phyloP scores from a whole-genome alignment of 441 rosid species.

The Euphorbia schlechtendalii region DNA sequence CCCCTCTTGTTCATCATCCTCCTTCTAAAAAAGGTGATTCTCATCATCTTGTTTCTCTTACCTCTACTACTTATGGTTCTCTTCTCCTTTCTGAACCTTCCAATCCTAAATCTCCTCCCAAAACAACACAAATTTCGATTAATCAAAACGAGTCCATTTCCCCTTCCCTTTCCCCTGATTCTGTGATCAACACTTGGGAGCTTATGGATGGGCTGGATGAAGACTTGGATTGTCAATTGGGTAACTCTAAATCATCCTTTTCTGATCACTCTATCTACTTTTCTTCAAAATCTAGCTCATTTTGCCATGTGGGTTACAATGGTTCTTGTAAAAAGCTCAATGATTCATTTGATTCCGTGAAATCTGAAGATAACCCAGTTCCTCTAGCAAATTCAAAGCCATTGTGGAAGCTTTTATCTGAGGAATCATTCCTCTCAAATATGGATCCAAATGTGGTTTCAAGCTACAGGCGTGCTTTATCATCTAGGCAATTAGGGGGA shows the following conservation, averaged over 20 bases:
- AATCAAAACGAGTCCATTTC: constrained; percentile 37
- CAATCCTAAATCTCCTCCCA: constrained; percentile 18
- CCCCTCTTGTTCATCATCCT: constrained; percentile 85
- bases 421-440: constrained; percentile 62
- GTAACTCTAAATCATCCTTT: constrained; percentile 19
- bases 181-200: constrained; percentile 92
- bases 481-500: constrained; percentile 52
- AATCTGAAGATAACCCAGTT: constrained; percentile 27
- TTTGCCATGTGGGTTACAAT: constrained; percentile 23
- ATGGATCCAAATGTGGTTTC: constrained; percentile 74
- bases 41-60: constrained; percentile 78
- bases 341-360: constrained; percentile 34
- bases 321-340: constrained; percentile 31
- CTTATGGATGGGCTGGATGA: constrained; percentile 94
- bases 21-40: constrained; percentile 78
- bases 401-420: constrained; percentile 84
- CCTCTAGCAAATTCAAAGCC: constrained; percentile 59
- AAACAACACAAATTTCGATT: constrained; percentile 12
- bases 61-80: constrained; percentile 83
- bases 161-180: constrained; percentile 50
- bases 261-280: constrained; percentile 16
- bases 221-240: constrained; percentile 35
- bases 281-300: constrained; percentile 26
- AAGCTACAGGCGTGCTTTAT: constrained; percentile 72
- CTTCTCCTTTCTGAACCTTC: constrained; percentile 45